These are phyloP conservation scores for Penicillium paneum DNA, from an alignment of 2,329 filamentous ascomycete species.

Conservation along the genomic window DNA sequence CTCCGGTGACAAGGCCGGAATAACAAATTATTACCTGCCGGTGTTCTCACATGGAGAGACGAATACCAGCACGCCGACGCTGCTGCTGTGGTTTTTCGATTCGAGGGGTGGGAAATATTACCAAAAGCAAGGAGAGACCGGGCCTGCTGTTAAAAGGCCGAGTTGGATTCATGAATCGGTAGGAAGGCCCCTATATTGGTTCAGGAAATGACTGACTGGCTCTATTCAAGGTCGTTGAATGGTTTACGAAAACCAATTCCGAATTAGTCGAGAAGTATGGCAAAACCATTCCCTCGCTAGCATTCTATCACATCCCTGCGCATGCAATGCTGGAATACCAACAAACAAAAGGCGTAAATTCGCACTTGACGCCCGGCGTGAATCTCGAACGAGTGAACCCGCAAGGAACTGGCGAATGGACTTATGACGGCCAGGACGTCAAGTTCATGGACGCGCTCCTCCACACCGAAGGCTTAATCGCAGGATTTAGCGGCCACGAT, in stretches of 20 bases:
- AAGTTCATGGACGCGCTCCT: slow-evolving; percentile 63
- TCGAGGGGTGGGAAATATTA: slow-evolving; percentile 57
- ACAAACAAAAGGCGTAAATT: slow-evolving; percentile 39
- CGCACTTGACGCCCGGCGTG: slow-evolving; percentile 45
- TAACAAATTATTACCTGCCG: slow-evolving; percentile 56
- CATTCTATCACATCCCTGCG: slow-evolving; percentile 55
- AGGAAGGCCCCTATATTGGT: background rate
- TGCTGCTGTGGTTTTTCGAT: slow-evolving; percentile 71
- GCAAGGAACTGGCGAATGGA: slow-evolving; percentile 14
- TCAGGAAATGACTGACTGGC: background rate
- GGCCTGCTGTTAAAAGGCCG: slow-evolving; percentile 30
- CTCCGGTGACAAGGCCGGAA: slow-evolving; percentile 36
- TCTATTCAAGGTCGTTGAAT: slow-evolving; percentile 34
- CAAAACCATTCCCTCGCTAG: slow-evolving; percentile 48
- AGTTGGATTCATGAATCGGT: slow-evolving; percentile 47
- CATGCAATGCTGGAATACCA: slow-evolving; percentile 45
- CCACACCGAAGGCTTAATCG: slow-evolving; percentile 54
- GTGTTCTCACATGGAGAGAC: slow-evolving; percentile 47
- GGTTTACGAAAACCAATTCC: slow-evolving; percentile 42
- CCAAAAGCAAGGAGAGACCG: slow-evolving; percentile 24
- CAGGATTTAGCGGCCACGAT: slow-evolving; percentile 63
- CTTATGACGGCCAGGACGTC: slow-evolving; percentile 46
- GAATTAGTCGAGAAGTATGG: slow-evolving; percentile 29
- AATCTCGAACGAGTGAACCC: slow-evolving; percentile 45
- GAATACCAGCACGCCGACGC: slow-evolving; percentile 32